Conservation (phyloP, 768 basidiomycete species). For the Termitomyces sp. region DNA sequence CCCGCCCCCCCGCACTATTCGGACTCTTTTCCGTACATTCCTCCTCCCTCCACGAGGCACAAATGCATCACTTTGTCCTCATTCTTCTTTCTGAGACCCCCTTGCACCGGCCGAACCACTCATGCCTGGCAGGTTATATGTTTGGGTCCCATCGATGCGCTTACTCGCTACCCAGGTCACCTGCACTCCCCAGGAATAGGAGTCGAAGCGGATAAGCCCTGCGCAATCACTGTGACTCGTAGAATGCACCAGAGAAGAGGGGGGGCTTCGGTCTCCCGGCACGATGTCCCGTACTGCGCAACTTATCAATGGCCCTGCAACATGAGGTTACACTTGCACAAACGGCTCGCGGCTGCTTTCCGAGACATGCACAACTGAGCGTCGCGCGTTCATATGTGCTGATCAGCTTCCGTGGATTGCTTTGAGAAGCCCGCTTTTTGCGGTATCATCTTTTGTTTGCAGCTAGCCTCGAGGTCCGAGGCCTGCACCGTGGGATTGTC, state of each 20-base stretch:
- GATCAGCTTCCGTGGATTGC: conserved; percentile 7
- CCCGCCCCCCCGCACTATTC: too few species aligned
- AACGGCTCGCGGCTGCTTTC: background rate
- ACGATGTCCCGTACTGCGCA: background rate
- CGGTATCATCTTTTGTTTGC: background rate
- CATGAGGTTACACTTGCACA: background rate
- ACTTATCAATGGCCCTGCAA: background rate
- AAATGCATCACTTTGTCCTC: too few species aligned
- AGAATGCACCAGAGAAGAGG: background rate
- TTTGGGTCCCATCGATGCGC: background rate
- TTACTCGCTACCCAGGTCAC: background rate
- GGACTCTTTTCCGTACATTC: too few species aligned
- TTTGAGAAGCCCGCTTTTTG: conserved; percentile 4
- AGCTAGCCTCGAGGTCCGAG: background rate
- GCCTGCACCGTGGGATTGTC: background rate
- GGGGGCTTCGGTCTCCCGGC: background rate
- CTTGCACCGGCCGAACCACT: too few species aligned
- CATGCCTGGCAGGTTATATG: background rate
- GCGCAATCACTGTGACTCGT: background rate
- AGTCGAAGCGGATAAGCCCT: background rate
- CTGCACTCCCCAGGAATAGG: background rate
- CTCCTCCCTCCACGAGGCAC: too few species aligned
- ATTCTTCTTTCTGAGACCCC: too few species aligned
- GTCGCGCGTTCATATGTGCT: background rate
- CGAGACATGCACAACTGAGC: background rate